Conservation (phyloP, 306 rosid genomes). For the Cucumis cinereus region DNA sequence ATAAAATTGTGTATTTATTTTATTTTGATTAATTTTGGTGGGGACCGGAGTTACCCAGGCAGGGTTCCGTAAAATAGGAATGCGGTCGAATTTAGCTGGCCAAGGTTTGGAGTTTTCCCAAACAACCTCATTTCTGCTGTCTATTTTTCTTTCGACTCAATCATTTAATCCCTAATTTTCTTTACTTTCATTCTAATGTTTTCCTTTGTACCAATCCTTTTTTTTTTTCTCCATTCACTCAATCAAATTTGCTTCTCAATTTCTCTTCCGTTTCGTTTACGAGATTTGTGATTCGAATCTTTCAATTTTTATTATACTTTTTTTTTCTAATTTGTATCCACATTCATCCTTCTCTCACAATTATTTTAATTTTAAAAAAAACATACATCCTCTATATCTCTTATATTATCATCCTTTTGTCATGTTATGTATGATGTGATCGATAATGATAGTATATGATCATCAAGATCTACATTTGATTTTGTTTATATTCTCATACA, state of each 20-base stretch:
- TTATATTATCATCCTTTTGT: not conserved
- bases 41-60: not conserved
- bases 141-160: conserved; percentile 3
- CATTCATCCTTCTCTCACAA: no score
- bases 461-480: not conserved
- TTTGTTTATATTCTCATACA: no score
- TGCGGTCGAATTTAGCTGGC: conserved; percentile 2
- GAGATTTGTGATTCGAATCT: no score
- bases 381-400: not conserved
- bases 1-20: not conserved
- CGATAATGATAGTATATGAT: not conserved
- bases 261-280: not conserved
- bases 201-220: not conserved
- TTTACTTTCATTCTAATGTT: no score
- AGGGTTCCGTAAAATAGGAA: conserved; percentile 1
- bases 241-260: not conserved
- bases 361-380: no score
- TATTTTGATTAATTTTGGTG: not conserved
- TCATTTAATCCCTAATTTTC: not conserved
- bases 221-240: not conserved
- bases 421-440: not conserved
- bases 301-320: no score
- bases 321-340: no score
- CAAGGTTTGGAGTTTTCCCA: conserved; percentile 4
- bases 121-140: conserved; percentile 5